Conservation (phyloP, 1,284 basidiomycete species). For the Papiliotrema laurentii region DNA sequence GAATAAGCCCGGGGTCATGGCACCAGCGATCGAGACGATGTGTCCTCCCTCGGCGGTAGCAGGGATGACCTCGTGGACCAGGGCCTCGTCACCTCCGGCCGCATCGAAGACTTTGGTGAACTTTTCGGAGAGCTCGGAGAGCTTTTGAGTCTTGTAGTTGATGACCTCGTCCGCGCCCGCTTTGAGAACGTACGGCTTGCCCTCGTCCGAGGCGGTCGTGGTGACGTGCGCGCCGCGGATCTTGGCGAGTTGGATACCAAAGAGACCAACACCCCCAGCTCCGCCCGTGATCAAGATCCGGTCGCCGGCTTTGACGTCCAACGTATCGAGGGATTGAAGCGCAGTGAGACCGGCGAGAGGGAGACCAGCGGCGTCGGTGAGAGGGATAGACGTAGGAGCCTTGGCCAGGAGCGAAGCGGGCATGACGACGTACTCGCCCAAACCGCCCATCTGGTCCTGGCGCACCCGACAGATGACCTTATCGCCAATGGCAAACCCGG, state of each 20-base stretch:
- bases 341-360: constrained; percentile 19
- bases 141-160: not conserved
- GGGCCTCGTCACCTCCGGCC: constrained; percentile 7
- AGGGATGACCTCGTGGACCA: constrained; percentile 3
- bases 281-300: constrained; percentile 7
- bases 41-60: not conserved
- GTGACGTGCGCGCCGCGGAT: constrained; percentile 6
- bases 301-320: constrained; percentile 15
- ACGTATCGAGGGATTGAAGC: constrained; percentile 13
- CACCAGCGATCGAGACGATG: not conserved
- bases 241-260: no score
- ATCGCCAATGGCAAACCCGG: constrained; percentile 1
- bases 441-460: not conserved
- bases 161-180: constrained; percentile 3
- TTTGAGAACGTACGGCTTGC: not conserved
- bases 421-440: not conserved
- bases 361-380: constrained; percentile 15
- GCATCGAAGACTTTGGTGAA: constrained; percentile 19
- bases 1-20: constrained; percentile 3
- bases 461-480: not conserved
- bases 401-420: constrained; percentile 6
- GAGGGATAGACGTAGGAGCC: constrained; percentile 9
- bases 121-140: not conserved
- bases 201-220: constrained; percentile 1
- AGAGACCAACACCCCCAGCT: constrained; percentile 6